Percentiles rank a stretch among this genome's conserved stretches.
These are phyloP conservation scores for Sarocladium strictum DNA, from an alignment of 2,329 filamentous ascomycete genomes.

Conservation along the genomic window DNA sequence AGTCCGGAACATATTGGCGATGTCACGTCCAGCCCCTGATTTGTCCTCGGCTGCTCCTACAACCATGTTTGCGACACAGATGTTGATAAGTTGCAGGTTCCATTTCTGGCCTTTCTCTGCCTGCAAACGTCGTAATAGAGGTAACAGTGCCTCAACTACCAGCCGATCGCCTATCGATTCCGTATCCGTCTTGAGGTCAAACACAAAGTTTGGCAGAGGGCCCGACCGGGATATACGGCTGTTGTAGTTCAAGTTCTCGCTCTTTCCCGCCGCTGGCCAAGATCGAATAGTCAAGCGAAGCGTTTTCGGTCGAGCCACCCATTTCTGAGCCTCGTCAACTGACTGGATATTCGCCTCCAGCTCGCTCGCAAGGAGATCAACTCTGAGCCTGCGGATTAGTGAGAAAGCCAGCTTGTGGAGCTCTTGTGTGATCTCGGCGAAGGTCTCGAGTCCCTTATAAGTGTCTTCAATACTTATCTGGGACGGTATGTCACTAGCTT, in stretches of 20 bases:
- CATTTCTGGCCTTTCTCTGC: slow-evolving; percentile 59
- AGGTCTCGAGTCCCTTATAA: slow-evolving; percentile 64
- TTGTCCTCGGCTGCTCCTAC: slow-evolving; percentile 44
- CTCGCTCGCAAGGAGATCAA: slow-evolving; percentile 61
- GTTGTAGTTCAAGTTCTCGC: slow-evolving; percentile 48
- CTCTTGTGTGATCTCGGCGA: slow-evolving; percentile 60
- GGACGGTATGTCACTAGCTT: slow-evolving; percentile 64
- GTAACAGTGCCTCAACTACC: slow-evolving; percentile 60
- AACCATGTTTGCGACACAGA: slow-evolving; percentile 83
- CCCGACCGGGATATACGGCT: slow-evolving; percentile 71
- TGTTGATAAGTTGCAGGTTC: slow-evolving; percentile 78
- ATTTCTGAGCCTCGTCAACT: slow-evolving; percentile 33
- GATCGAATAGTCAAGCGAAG: slow-evolving; percentile 75
- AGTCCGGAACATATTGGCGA: slow-evolving; percentile 72
- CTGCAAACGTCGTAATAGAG: slow-evolving; percentile 70
- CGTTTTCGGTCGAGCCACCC: slow-evolving; percentile 77
- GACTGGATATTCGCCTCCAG: slow-evolving; percentile 16
- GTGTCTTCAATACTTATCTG: slow-evolving; percentile 96
- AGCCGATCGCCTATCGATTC: slow-evolving; percentile 61
- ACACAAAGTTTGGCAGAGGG: slow-evolving; percentile 67
- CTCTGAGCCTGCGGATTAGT: slow-evolving; percentile 70
- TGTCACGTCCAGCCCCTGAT: slow-evolving; percentile 63
- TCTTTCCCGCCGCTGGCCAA: slow-evolving; percentile 29
- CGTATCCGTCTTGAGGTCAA: slow-evolving; percentile 53
- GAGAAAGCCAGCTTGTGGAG: slow-evolving; percentile 62